A percentile compares a stretch with the other conserved stretches of the same genome.
Evolutionary conservation across 306 rosid species (phyloP).

Genomic region (Rubus parviflorus): DNA sequence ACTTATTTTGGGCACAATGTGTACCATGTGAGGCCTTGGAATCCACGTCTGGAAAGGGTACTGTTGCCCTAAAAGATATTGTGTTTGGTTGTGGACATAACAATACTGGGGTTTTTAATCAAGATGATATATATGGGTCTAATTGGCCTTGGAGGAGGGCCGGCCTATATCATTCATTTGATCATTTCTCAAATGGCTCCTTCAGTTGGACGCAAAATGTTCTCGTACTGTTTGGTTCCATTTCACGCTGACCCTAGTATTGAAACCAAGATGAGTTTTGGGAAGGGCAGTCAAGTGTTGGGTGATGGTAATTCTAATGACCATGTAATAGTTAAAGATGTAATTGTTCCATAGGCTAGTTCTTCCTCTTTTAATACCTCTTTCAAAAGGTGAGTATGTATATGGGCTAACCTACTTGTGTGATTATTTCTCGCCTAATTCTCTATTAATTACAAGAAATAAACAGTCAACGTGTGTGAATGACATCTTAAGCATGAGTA

Average conservation of each 20-base stretch:
- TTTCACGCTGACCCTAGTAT: constrained; percentile 43
- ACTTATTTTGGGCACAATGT: constrained; percentile 57
- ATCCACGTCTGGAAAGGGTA: constrained; percentile 28
- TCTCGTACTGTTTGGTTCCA: constrained; percentile 60
- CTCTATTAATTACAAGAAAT: too few relatives aligned
- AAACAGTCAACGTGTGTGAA: too few relatives aligned
- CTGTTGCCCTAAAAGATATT: constrained; percentile 28
- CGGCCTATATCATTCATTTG: constrained; percentile 51
- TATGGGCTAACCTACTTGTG: too few relatives aligned
- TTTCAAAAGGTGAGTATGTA: too few relatives aligned
- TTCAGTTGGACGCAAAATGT: constrained; percentile 38
- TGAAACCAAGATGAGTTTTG: constrained; percentile 44
- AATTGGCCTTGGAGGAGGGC: constrained; percentile 55
- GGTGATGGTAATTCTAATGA: too few relatives aligned
- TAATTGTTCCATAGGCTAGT: too few relatives aligned
- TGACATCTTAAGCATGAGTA: too few relatives aligned
- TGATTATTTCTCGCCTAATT: too few relatives aligned
- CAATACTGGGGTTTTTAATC: constrained; percentile 47
- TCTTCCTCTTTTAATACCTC: too few relatives aligned
- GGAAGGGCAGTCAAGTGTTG: constrained; percentile 45
- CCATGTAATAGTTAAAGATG: too few relatives aligned
- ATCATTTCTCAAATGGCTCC: constrained; percentile 50
- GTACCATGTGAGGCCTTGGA: constrained; percentile 37
- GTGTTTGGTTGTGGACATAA: constrained; percentile 59
- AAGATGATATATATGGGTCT: constrained; percentile 62